Evolutionary conservation across 495 filamentous ascomycete species (phyloP), one percentile per base, ranked within the genome.

Genomic region (Aspergillus sclerotioniger): DNA sequence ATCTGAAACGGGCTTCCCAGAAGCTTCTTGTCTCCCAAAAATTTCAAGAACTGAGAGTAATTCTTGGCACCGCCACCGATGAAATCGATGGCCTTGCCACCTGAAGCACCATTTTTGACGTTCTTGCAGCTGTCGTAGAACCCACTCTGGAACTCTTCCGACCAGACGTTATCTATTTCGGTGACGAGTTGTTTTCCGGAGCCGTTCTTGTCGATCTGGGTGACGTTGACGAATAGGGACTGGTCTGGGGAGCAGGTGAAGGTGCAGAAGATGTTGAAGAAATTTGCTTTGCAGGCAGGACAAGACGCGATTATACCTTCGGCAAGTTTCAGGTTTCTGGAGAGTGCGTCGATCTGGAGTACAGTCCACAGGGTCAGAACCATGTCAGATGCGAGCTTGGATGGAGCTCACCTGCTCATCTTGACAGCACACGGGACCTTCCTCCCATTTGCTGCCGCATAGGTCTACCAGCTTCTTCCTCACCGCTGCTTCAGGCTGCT

Each of bases 81-180:
- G 61, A 98, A 86, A 58, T 91, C 87, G 81, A 98, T 98, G 10
- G 92, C 92, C 63, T 87, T 89, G 19, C 88, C 86, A 59, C 95
- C 95, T 3, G 95, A 92, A 3, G 90, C 87, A 15, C 93, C 94
- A 66, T 97, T 96, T 67, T 98, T 97, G 68, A 98, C 91, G 70
- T 98, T 90, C 72, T 98, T 98, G 76, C 94, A 98, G 69, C 94
- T 98, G 68, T 96, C 81, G 71, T 90, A 98, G 74, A 98, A 96
- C 3, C 90, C 92, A 39, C 83, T 82, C 25, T 91, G 92, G 73
- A 93, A 98, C 51, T 88, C 81, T 53, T 92, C 81, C 0, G 90
- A 90, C 67, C 96, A 85, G n/a, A 98, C 67, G 61, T 96, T 91
- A 62, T 97, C 91, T 20, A 98, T 70, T 72, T 96, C 92, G 1